These are phyloP conservation scores for Aspergillus mulundensis DNA, from an alignment of 495 filamentous ascomycete genomes.

Conservation along the genomic window DNA sequence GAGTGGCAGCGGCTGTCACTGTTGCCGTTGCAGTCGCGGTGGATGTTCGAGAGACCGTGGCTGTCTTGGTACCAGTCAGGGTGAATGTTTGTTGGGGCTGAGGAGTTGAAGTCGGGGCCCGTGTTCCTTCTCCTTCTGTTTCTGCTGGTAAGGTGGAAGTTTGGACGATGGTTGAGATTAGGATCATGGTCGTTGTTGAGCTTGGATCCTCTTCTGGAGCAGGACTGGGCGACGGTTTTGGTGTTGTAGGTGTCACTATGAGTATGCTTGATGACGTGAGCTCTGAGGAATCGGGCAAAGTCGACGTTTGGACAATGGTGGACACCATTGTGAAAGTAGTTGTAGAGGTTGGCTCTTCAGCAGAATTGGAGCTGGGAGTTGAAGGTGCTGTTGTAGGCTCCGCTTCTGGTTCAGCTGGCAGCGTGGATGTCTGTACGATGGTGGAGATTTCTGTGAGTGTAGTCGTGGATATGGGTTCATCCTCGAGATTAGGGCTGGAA, in stretches of 20 bases:
- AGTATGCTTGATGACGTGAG: neutral
- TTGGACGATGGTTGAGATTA: neutral
- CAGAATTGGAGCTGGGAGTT: neutral
- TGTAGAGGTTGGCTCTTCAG: neutral
- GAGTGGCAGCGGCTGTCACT: conserved; percentile 1
- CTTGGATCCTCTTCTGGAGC: neutral
- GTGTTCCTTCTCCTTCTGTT: neutral
- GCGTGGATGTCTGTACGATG: neutral
- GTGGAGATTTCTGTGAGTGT: conserved; percentile 2
- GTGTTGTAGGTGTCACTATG: neutral
- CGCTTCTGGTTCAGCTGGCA: neutral
- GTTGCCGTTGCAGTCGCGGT: conserved; percentile 8
- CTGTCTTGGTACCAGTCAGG: neutral
- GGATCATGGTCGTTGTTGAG: neutral
- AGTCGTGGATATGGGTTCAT: neutral
- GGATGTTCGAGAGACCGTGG: neutral
- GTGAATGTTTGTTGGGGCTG: neutral
- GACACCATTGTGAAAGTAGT: conserved; percentile 1
- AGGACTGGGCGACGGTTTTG: neutral
- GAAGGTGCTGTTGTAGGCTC: neutral
- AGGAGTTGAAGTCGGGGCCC: neutral
- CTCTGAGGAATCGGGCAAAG: neutral
- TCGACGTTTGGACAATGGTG: conserved; percentile 3
- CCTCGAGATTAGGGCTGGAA: neutral
- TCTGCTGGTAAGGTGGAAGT: neutral